phyloP scores from a whole-genome alignment of 2,329 filamentous ascomycete genomes.

The Xylariaceae sp. region DNA sequence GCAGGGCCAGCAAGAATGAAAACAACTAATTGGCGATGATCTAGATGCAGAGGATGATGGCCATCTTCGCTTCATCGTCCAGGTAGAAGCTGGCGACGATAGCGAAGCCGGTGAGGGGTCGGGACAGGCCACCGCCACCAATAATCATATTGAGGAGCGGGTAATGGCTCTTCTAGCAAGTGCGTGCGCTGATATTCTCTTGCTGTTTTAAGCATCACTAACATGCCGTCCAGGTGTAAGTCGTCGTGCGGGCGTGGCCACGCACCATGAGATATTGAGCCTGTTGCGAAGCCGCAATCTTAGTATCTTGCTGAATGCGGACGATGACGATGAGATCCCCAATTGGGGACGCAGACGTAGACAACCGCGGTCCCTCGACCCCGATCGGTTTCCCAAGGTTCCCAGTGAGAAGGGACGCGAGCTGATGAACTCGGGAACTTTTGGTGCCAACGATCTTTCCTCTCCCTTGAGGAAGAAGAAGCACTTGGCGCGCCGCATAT shows the following conservation, averaged over 20 bases:
- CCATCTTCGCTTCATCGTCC: constrained; percentile 27
- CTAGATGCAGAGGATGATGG: constrained; percentile 29
- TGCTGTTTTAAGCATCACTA: constrained; percentile 18
- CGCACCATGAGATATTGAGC: constrained; percentile 38
- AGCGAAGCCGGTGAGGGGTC: constrained; percentile 23
- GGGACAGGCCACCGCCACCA: constrained; percentile 15
- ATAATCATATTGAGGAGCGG: constrained; percentile 16
- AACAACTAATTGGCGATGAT: constrained; percentile 14
- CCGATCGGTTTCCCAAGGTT: constrained; percentile 69
- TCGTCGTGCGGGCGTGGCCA: constrained; percentile 24
- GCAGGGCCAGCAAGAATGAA: neutral
- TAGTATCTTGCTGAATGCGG: constrained; percentile 34
- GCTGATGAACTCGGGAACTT: constrained; percentile 76
- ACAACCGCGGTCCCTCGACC: constrained; percentile 38
- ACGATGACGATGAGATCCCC: constrained; percentile 32
- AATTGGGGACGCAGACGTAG: constrained; percentile 43
- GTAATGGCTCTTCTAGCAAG: constrained; percentile 30
- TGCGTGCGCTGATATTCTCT: constrained; percentile 19
- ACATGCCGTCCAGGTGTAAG: constrained; percentile 25
- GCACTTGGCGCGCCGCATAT: constrained; percentile 62
- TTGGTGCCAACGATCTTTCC: constrained; percentile 59
- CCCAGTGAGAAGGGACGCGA: constrained; percentile 71
- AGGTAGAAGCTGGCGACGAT: constrained; percentile 31
- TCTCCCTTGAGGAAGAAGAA: constrained; percentile 49
- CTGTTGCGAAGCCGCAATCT: constrained; percentile 38